Evolutionary conservation across 2,329 filamentous ascomycete species (phyloP).

Genomic region (Coniochaeta ligniaria): DNA sequence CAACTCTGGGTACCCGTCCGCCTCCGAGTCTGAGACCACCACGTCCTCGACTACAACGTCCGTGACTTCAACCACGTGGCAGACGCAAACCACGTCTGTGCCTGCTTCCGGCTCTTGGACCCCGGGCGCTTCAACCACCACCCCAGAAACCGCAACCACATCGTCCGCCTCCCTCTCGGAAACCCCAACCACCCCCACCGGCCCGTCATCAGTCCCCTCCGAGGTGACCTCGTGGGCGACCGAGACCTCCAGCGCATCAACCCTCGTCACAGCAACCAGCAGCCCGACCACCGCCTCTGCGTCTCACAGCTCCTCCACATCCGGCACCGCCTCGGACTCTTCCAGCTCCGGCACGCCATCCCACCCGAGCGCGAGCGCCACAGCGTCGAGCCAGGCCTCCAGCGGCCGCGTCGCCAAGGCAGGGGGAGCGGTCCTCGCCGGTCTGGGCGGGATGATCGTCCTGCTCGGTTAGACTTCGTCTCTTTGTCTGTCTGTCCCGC

Average conservation of each 20-base stretch:
- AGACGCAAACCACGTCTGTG: background rate
- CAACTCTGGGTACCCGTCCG: background rate
- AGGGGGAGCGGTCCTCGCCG: background rate
- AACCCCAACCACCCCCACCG: background rate
- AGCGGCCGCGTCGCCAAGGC: background rate
- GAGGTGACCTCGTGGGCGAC: background rate
- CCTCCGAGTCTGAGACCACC: background rate
- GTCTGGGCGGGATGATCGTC: background rate
- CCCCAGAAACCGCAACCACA: background rate
- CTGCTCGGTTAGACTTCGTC: background rate
- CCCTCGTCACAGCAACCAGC: background rate
- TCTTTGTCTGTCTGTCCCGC: background rate
- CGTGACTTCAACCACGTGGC: background rate
- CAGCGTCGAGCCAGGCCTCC: background rate
- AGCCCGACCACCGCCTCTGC: background rate
- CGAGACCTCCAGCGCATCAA: background rate
- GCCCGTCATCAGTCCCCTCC: background rate
- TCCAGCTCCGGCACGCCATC: background rate
- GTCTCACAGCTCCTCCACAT: background rate
- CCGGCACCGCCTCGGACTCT: background rate
- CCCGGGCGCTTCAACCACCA: background rate
- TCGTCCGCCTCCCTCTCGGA: background rate
- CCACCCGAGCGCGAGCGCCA: background rate
- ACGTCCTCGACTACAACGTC: background rate
- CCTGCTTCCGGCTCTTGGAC: background rate